Conservation (phyloP, 1,284 basidiomycete genomes). For the Farysia itapuensis region DNA sequence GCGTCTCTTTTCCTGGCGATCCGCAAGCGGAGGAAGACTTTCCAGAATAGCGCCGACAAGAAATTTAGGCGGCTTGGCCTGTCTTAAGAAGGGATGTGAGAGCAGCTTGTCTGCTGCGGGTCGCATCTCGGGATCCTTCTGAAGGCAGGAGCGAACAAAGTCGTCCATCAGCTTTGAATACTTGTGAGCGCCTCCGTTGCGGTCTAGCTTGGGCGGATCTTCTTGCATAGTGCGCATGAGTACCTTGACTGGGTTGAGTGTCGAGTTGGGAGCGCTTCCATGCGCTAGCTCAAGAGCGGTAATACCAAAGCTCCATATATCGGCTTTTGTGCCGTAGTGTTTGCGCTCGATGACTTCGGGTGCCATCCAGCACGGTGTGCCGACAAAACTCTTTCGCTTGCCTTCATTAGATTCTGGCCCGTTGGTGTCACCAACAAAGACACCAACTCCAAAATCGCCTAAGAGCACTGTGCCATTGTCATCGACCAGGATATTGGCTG, state of each 20-base stretch:
- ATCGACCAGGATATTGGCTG: conserved; percentile 74
- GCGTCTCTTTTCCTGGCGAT: conserved; percentile 43
- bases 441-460: conserved; percentile 84
- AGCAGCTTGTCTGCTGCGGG: conserved; percentile 78
- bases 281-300: conserved; percentile 79
- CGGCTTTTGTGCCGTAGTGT: conserved; percentile 77
- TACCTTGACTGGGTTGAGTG: conserved; percentile 73
- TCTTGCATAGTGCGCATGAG: conserved; percentile 67
- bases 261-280: conserved; percentile 77
- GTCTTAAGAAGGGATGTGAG: conserved; percentile 75
- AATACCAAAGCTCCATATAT: conserved; percentile 90
- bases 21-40: conserved; percentile 43
- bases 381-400: conserved; percentile 79
- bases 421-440: conserved; percentile 68
- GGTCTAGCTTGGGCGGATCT: conserved; percentile 69
- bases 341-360: conserved; percentile 82
- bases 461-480: conserved; percentile 76
- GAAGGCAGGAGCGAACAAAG: conserved; percentile 75
- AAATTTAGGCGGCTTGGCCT: conserved; percentile 73
- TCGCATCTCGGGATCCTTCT: conserved; percentile 76
- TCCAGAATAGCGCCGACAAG: conserved; percentile 73
- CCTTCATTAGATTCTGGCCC: conserved; percentile 58
- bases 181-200: conserved; percentile 71
- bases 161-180: conserved; percentile 82
- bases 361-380: conserved; percentile 93